These are phyloP conservation scores for Amanita fuliginea DNA, from an alignment of 768 basidiomycete genomes.

Conservation along the genomic window DNA sequence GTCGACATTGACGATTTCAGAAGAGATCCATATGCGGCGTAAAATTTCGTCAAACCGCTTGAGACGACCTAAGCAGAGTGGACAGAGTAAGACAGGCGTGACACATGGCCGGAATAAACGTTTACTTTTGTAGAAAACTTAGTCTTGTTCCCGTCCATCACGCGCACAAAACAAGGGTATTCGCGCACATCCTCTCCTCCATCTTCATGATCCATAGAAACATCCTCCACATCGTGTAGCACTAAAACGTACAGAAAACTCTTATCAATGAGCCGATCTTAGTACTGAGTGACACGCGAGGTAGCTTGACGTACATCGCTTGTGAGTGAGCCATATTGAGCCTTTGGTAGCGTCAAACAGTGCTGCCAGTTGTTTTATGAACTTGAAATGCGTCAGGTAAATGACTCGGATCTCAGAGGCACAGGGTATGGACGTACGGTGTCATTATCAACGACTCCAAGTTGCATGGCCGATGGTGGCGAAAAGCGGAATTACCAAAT, in stretches of 20 bases:
- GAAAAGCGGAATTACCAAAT: too few relatives aligned
- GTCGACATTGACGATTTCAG: constrained; percentile 72
- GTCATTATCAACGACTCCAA: constrained; percentile 49
- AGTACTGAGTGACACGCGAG: constrained; percentile 6
- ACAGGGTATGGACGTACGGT: constrained; percentile 24
- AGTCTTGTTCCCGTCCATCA: constrained; percentile 52
- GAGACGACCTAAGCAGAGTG: constrained; percentile 37
- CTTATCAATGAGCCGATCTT: constrained; percentile 3
- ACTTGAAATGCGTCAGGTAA: constrained; percentile 33
- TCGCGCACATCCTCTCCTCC: constrained; percentile 40
- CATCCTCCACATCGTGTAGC: constrained; percentile 57
- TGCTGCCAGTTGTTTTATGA: constrained; percentile 52
- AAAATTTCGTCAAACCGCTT: constrained; percentile 54
- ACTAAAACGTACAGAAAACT: constrained; percentile 33
- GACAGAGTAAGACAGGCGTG: neutral
- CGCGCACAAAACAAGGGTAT: constrained; percentile 75
- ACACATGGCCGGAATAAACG: neutral
- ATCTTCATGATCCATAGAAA: constrained; percentile 33
- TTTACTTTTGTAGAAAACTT: constrained; percentile 70
- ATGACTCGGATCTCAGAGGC: neutral
- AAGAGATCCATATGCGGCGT: constrained; percentile 61
- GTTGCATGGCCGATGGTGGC: too few relatives aligned
- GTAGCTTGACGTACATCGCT: constrained; percentile 51
- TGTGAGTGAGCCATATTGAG: constrained; percentile 91
- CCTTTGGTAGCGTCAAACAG: constrained; percentile 68